Conservation (phyloP, 1,284 basidiomycete genomes). For the Rhodotorula sp. region DNA sequence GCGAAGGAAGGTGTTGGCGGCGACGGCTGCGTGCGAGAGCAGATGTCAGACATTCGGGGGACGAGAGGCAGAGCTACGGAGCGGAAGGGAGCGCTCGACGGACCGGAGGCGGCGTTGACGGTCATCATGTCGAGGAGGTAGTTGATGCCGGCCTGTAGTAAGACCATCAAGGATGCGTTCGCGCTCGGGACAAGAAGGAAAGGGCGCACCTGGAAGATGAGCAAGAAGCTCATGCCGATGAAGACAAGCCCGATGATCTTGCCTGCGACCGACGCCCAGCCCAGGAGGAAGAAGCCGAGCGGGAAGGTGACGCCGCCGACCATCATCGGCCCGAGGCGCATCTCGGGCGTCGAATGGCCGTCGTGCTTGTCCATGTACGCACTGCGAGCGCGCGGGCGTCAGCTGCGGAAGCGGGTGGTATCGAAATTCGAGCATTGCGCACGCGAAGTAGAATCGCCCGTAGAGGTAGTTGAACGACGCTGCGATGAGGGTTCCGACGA, state of each 20-base stretch:
- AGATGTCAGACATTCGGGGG: too few relatives aligned
- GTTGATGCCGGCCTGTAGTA: slow-evolving; percentile 3
- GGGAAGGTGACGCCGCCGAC: slow-evolving; percentile 50
- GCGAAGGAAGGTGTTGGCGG: slow-evolving; percentile 52
- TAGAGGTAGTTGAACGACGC: slow-evolving; percentile 49
- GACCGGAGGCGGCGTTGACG: too few relatives aligned
- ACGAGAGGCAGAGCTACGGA: too few relatives aligned
- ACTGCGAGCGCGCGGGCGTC: too few relatives aligned
- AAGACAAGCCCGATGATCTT: slow-evolving; percentile 49
- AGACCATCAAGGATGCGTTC: too few relatives aligned
- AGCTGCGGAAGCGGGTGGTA: too few relatives aligned
- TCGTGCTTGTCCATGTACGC: slow-evolving; percentile 36
- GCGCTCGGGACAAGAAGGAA: too few relatives aligned
- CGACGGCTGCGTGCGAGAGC: not conserved
- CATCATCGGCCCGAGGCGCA: slow-evolving; percentile 45
- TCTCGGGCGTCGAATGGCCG: slow-evolving; percentile 47
- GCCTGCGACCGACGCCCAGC: slow-evolving; percentile 48
- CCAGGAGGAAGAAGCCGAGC: slow-evolving; percentile 51
- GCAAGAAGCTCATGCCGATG: slow-evolving; percentile 49
- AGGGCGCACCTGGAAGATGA: slow-evolving; percentile 47
- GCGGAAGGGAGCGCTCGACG: too few relatives aligned
- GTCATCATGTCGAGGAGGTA: not conserved
- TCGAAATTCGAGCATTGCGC: slow-evolving; percentile 4
- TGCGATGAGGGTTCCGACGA: slow-evolving; percentile 48
- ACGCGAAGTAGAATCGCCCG: slow-evolving; percentile 45